These are phyloP conservation scores for Eremothecium coryli DNA, from an alignment of 1,139 yeast genomes.

Conservation along the genomic window DNA sequence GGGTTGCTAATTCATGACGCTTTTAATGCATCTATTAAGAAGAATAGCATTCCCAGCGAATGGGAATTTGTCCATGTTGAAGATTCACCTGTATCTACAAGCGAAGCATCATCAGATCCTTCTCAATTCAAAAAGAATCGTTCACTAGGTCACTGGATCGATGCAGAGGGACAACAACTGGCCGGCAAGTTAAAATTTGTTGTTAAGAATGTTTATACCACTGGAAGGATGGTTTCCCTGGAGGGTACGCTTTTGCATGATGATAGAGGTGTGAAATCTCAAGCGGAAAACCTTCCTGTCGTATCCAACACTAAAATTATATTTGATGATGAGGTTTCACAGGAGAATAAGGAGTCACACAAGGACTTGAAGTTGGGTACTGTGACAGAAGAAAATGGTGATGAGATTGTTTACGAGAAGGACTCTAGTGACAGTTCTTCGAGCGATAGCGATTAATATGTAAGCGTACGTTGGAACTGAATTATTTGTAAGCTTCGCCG, in stretches of 20 bases:
- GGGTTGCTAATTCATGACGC: slow-evolving; percentile 87
- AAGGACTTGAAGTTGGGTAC: slow-evolving; percentile 28
- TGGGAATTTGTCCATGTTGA: slow-evolving; percentile 83
- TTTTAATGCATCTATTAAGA: slow-evolving; percentile 86
- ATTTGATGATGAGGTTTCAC: slow-evolving; percentile 33
- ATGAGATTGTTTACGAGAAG: slow-evolving; percentile 29
- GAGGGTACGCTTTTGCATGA: slow-evolving; percentile 66
- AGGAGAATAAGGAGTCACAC: slow-evolving; percentile 31
- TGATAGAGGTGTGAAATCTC: slow-evolving; percentile 18
- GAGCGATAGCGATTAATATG: slow-evolving; percentile 21
- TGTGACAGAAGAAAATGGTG: slow-evolving; percentile 28
- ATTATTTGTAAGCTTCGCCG: no score
- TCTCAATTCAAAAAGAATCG: slow-evolving; percentile 23
- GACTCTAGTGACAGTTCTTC: slow-evolving; percentile 27
- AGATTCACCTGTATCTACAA: slow-evolving; percentile 33
- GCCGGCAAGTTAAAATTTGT: slow-evolving; percentile 77
- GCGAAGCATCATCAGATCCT: slow-evolving; percentile 21
- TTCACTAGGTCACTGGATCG: slow-evolving; percentile 82
- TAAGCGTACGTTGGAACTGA: no score
- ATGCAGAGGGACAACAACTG: slow-evolving; percentile 57
- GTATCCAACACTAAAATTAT: slow-evolving; percentile 35
- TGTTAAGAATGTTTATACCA: slow-evolving; percentile 60
- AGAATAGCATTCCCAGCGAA: slow-evolving; percentile 66
- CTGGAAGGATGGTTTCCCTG: slow-evolving; percentile 74
- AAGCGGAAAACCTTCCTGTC: slow-evolving; percentile 33